Evolutionary conservation across 371 early-diverging fungal genomes (phyloP), one percentile per base, ranked within the genome.

Genomic region (Rhizopus stolonifer): DNA sequence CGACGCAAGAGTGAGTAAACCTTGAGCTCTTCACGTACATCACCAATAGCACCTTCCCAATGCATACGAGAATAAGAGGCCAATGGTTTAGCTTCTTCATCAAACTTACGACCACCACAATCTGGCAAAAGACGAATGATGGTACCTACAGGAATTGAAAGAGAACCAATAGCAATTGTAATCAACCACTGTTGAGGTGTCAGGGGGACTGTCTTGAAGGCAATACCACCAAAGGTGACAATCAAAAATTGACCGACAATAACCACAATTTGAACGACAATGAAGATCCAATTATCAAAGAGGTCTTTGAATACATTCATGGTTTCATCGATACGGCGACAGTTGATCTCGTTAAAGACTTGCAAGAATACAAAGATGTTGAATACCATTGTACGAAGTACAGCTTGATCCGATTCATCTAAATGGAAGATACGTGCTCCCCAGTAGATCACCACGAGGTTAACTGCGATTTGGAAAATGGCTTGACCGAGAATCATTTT

Each of bases 361-460:
- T 97, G 98, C 32, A 94, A 70, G 66, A 95, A 92, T 32, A 98
- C 93, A 79, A 98, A 99, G 13, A 88, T 70, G 70, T 98, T 99
- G 80, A 98, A 98, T 10, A 97, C 85, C 62, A 95, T 79, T 10
- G 94, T 89, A 46, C 82, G 83, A 51, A 91, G 75, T 15, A 85
- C 74, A 7, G 61, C 60, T 56, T 69, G 53, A 31, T 82, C 54
- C 31, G 66, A 52, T 32, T 71, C 66, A 5, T 67, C 67, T 21
- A 87, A 73, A 31, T 85, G 77, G 77, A 91, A 92, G 49, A 88
- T 58, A 18, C 74, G 65, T 14, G 79, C 75, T 42, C 90, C 90
- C 21, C 74, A 60, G 46, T 80, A 69, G 33, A 88, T 75, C 31
- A 85, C 73, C 17, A 77, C 54, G 46, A 89, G 56, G 43, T 83